These are phyloP conservation scores for Periconia digitata DNA, from an alignment of 2,329 filamentous ascomycete genomes.

Conservation along the genomic window DNA sequence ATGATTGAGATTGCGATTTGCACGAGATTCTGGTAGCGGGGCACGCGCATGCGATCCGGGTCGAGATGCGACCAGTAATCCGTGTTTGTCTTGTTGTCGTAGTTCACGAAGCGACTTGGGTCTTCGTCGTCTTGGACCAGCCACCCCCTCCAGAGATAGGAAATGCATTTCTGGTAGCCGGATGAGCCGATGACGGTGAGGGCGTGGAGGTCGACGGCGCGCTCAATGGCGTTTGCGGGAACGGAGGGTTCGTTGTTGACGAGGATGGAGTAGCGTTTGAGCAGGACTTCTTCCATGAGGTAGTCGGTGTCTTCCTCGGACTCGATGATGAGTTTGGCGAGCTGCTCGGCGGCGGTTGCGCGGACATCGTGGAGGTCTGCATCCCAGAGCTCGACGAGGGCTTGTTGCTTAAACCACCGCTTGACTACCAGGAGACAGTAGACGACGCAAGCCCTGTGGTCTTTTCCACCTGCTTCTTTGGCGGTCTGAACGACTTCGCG, in stretches of 20 bases:
- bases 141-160: conserved; percentile 93
- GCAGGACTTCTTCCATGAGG: conserved; percentile 76
- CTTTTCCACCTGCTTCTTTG: conserved; percentile 73
- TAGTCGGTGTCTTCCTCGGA: conserved; percentile 76
- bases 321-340: conserved; percentile 91
- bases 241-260: conserved; percentile 69
- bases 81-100: conserved; percentile 77
- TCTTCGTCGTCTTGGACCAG: conserved; percentile 94
- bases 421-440: conserved; percentile 77
- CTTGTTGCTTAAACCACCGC: conserved; percentile 79
- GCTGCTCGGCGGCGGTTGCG: conserved; percentile 82
- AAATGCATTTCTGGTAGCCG: conserved; percentile 94
- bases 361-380: conserved; percentile 78
- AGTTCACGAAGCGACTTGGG: conserved; percentile 85
- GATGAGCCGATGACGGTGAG: conserved; percentile 85
- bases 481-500: conserved; percentile 76
- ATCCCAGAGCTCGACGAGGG: conserved; percentile 84
- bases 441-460: conserved; percentile 78
- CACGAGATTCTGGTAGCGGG: conserved; percentile 87
- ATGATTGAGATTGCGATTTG: conserved; percentile 83
- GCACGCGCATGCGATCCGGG: conserved; percentile 90
- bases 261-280: conserved; percentile 86
- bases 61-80: conserved; percentile 82
- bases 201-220: conserved; percentile 89
- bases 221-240: conserved; percentile 87